Evolutionary conservation across 768 basidiomycete genomes (phyloP).

Genomic region (Boletus speciosus): DNA sequence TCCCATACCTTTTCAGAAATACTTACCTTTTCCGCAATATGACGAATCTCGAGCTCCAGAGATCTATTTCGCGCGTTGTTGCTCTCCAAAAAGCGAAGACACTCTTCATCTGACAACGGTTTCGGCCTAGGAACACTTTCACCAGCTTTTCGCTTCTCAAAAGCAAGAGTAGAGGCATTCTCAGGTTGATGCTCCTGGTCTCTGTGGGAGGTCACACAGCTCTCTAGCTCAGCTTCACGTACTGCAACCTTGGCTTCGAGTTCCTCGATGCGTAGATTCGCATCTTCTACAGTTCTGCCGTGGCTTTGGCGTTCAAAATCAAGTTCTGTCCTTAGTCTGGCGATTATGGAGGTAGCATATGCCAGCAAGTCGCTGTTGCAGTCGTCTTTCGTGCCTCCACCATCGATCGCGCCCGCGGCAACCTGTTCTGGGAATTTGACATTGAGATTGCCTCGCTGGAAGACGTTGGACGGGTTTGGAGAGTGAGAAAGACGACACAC

Average conservation of each 20-base stretch:
- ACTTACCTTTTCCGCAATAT: conserved; percentile 36
- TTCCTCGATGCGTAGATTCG: conserved; percentile 39
- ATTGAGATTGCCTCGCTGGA: conserved; percentile 21
- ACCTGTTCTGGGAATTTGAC: conserved; percentile 20
- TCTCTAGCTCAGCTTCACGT: conserved; percentile 55
- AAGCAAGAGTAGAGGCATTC: not conserved
- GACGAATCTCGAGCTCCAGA: conserved; percentile 44
- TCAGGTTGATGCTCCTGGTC: not conserved
- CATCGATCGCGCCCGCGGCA: not conserved
- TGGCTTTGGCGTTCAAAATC: conserved; percentile 45
- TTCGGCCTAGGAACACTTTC: conserved; percentile 14
- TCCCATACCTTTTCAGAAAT: not conserved
- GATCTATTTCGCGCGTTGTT: conserved; percentile 40
- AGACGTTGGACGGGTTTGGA: conserved; percentile 12
- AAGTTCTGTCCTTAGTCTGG: conserved; percentile 40
- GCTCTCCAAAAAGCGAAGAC: conserved; percentile 37
- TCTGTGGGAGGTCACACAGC: conserved; percentile 20
- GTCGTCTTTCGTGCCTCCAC: not conserved
- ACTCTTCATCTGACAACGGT: conserved; percentile 36
- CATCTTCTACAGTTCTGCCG: conserved; percentile 35
- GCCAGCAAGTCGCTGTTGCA: conserved; percentile 31
- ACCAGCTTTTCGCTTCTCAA: not conserved
- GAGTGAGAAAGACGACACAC: conserved; percentile 32
- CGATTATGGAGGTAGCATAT: conserved; percentile 46
- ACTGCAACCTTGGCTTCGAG: conserved; percentile 54